Evolutionary conservation across 139 green algal species (phyloP).

Genomic region (Tetradesmus obliquus): DNA sequence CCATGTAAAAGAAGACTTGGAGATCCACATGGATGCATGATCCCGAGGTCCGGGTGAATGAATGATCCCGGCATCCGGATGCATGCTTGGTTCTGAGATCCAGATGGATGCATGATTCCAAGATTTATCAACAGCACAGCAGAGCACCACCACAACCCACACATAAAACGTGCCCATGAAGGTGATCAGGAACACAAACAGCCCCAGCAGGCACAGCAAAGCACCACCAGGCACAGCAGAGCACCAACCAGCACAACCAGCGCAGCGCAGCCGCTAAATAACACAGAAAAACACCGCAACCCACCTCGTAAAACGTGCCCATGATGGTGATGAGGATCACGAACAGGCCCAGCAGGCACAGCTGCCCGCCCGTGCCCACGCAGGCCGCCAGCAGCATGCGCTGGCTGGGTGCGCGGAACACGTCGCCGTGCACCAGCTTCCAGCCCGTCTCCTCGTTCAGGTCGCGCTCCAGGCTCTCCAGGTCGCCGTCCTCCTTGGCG

Average conservation of each 20-base stretch:
- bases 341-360: constrained; percentile 83
- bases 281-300: not conserved
- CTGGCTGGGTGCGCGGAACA: constrained; percentile 88
- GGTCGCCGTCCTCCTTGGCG: constrained; percentile 80
- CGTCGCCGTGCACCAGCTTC: constrained; percentile 98
- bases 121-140: no score
- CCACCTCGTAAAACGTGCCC: constrained; percentile 65
- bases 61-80: no score
- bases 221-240: no score
- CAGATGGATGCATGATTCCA: no score
- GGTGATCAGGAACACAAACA: constrained; percentile 92
- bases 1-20: no score
- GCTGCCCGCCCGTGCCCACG: constrained; percentile 84
- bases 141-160: no score
- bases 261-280: no score
- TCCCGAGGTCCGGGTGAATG: no score
- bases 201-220: constrained; percentile 57
- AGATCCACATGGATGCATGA: no score
- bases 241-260: no score
- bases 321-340: constrained; percentile 95
- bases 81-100: no score
- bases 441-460: constrained; percentile 94
- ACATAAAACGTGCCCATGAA: constrained; percentile 84
- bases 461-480: constrained; percentile 91
- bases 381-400: constrained; percentile 83